These are phyloP conservation scores for Pyrenochaeta sp. DNA, from an alignment of 2,329 filamentous ascomycete genomes.

Conservation along the genomic window DNA sequence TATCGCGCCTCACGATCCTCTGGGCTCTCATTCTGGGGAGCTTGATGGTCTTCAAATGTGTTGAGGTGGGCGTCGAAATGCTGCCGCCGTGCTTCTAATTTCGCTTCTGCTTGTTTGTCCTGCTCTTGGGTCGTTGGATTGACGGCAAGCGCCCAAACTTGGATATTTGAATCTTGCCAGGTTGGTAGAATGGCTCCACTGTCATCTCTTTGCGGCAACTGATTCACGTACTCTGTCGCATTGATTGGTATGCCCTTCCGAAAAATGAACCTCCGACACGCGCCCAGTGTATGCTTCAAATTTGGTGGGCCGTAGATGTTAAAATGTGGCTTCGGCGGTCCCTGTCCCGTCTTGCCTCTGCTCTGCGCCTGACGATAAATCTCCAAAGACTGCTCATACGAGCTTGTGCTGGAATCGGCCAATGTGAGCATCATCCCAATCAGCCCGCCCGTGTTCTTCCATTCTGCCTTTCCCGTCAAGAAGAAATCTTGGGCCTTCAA, in stretches of 20 bases:
- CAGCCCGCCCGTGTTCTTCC: slow-evolving; percentile 81
- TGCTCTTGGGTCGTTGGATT: slow-evolving; percentile 32
- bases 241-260: slow-evolving; percentile 80
- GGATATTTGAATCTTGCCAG: slow-evolving; percentile 78
- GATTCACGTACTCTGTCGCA: slow-evolving; percentile 69
- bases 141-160: slow-evolving; percentile 83
- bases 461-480: slow-evolving; percentile 78
- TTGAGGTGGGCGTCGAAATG: slow-evolving; percentile 37
- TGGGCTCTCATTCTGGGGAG: slow-evolving; percentile 35
- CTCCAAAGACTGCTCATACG: slow-evolving; percentile 56
- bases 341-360: slow-evolving; percentile 18
- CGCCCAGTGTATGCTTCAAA: slow-evolving; percentile 80
- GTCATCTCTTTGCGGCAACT: slow-evolving; percentile 33
- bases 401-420: slow-evolving; percentile 69
- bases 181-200: slow-evolving; percentile 63
- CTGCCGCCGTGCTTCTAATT: slow-evolving; percentile 28
- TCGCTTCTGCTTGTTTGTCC: slow-evolving; percentile 22
- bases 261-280: slow-evolving; percentile 84
- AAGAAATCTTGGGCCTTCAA: slow-evolving; percentile 79
- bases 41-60: slow-evolving; percentile 41
- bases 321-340: slow-evolving; percentile 37
- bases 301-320: slow-evolving; percentile 83
- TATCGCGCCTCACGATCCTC: slow-evolving; percentile 52
- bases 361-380: slow-evolving; percentile 28
- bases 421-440: slow-evolving; percentile 86